These are phyloP conservation scores for Penicillium sp. DNA, from an alignment of 2,329 filamentous ascomycete species.

Conservation along the genomic window DNA sequence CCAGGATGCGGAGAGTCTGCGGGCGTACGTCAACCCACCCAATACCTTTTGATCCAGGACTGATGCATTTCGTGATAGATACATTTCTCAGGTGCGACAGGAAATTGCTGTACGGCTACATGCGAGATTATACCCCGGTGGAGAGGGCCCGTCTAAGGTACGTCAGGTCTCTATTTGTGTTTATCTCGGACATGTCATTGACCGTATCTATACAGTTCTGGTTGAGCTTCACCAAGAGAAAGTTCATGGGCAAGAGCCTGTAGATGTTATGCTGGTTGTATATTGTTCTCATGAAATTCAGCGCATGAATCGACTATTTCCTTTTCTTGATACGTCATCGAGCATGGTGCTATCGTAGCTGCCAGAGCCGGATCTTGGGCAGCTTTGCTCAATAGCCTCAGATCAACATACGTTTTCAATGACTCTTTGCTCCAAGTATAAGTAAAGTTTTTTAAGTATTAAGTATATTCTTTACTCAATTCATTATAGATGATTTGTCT, in stretches of 20 bases:
- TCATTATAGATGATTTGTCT: background rate
- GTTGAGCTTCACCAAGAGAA: slow-evolving; percentile 97
- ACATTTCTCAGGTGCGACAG: slow-evolving; percentile 84
- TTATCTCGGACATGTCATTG: slow-evolving; percentile 14
- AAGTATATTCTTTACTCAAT: background rate
- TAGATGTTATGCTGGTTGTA: slow-evolving; percentile 43
- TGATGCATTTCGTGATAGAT: slow-evolving; percentile 30
- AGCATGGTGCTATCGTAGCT: slow-evolving; percentile 7
- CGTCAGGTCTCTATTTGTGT: slow-evolving; percentile 13
- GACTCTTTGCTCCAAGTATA: background rate
- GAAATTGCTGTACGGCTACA: slow-evolving; percentile 82
- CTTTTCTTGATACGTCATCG: slow-evolving; percentile 12
- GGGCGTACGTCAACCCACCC: slow-evolving; percentile 62
- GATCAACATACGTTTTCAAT: background rate
- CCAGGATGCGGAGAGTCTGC: slow-evolving; percentile 83
- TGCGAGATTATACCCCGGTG: slow-evolving; percentile 81
- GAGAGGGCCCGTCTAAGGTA: slow-evolving; percentile 64
- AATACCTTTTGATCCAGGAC: background rate
- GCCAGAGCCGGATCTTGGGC: slow-evolving; percentile 10
- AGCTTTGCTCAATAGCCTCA: background rate
- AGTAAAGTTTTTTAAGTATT: too few relatives aligned
- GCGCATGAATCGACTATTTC: slow-evolving; percentile 23
- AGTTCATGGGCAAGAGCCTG: slow-evolving; percentile 97
- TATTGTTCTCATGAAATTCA: slow-evolving; percentile 29
- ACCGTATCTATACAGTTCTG: slow-evolving; percentile 71